A percentile compares a stretch with the other conserved stretches of the same genome.
phyloP scores from a whole-genome alignment of 495 filamentous ascomycete species.

The Staphylotrichum tortipilum region DNA sequence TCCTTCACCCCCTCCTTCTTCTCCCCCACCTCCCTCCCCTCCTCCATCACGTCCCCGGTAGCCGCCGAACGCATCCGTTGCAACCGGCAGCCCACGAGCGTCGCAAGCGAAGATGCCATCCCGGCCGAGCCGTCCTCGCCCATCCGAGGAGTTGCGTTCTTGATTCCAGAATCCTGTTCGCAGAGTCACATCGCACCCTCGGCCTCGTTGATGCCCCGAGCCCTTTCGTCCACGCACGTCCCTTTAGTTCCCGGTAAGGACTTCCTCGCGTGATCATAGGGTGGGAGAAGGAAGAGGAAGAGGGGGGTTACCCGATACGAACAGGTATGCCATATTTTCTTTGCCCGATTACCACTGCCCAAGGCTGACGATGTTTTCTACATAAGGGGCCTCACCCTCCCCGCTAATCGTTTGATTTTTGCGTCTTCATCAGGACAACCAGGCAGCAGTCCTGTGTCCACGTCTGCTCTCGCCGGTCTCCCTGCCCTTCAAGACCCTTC shows the following conservation, averaged over 20 bases:
- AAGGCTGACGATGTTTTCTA: not conserved
- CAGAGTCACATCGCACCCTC: not conserved
- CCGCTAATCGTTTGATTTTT: not conserved
- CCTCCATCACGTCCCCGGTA: conserved; percentile 1
- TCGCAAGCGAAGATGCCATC: not conserved
- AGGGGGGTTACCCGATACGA: not conserved
- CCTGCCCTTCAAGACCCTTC: not conserved
- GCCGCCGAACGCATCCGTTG: not conserved
- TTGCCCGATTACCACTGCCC: no score
- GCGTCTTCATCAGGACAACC: not conserved
- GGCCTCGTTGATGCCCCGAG: not conserved
- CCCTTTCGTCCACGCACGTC: not conserved
- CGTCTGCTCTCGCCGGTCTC: not conserved
- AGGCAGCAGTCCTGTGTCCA: not conserved
- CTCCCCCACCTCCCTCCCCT: not conserved
- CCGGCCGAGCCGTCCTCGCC: not conserved
- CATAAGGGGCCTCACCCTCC: not conserved
- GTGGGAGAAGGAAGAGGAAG: not conserved
- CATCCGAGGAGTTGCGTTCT: not conserved
- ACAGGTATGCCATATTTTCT: no score
- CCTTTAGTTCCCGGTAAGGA: not conserved
- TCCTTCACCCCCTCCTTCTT: no score
- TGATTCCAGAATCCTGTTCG: not conserved
- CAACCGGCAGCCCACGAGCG: not conserved
- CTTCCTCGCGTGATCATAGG: no score